Evolutionary conservation across 805 yeast genomes (phyloP), one percentile per base, ranked within the genome.

Genomic region (Scheffersomyces ergatensis): DNA sequence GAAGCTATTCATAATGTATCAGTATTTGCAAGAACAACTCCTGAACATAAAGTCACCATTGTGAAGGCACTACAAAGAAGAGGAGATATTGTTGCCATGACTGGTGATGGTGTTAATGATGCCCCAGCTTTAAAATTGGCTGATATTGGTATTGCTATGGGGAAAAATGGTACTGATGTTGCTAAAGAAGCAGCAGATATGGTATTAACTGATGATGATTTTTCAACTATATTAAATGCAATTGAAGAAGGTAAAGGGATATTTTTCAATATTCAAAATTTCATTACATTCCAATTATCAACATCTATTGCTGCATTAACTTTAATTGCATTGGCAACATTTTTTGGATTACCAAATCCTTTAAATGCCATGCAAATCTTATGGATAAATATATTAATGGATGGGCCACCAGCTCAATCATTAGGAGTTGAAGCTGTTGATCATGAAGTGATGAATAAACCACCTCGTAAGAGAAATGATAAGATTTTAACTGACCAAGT

Each of bases 101-200:
- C 98, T n/a, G 99, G 99, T 52, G 98, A 90, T 65, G 98, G 98
- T 66, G 97, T 92, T 12, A 90, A 90, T 62, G 98, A 90, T 71
- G 98, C 98, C 0, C 98, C 98, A n/a, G 97, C 98, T 4, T 74
- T 92, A 53, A 90, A 92, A 60, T 74, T 90, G 51, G 97, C 98
- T 2, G 97, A 90, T 65, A 90, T 90, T 52, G 98, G 98, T 55
- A 88, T 92, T 51, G 83, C 96, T 12, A 89, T 90, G 93, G 93
- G 89, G 45, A 80, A 79, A 51, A 83, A 85, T 70, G 99, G 99
- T 44, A 93, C 98, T 0, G 99, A 92, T 63, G 99, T 92, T 31
- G 99, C 99, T 36, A 92, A 92, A 57, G 99, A 92, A 63, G 98
- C 98, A 2, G 87, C 97, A 2, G 99, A 92, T 63, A 92, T 92